These are phyloP conservation scores for Lupinus albus DNA, from an alignment of 306 rosid species.

Conservation along the genomic window DNA sequence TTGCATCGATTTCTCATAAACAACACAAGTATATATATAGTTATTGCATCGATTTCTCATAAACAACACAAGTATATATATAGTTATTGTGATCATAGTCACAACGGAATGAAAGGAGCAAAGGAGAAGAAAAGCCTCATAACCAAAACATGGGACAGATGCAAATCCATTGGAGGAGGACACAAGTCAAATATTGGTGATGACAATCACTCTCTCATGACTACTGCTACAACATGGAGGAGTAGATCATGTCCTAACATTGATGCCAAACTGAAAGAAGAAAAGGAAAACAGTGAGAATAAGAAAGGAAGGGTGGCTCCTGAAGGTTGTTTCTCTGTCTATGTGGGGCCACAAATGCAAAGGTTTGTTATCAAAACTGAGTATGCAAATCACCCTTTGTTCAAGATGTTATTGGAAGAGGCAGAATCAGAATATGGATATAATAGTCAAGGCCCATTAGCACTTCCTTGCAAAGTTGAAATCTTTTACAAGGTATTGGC, in stretches of 20 bases:
- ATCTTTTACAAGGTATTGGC: slow-evolving; percentile 61
- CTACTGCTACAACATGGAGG: slow-evolving; percentile 39
- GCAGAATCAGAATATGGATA: slow-evolving; percentile 86
- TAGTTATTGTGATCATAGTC: no score
- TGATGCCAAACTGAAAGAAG: no score
- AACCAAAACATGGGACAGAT: slow-evolving; percentile 76
- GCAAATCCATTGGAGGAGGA: no score
- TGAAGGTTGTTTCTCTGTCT: slow-evolving; percentile 78
- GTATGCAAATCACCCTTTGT: slow-evolving; percentile 73
- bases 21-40: no score
- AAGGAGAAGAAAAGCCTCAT: slow-evolving; percentile 60
- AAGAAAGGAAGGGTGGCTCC: slow-evolving; percentile 48
- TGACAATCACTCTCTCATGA: background rate
- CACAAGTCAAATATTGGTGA: slow-evolving; percentile 5
- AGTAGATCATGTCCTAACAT: slow-evolving; percentile 58
- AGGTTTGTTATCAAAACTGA: slow-evolving; percentile 70
- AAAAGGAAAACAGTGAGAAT: no score
- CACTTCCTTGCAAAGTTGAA: slow-evolving; percentile 75
- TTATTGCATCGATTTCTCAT: no score
- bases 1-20: no score
- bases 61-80: background rate
- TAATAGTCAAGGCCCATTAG: slow-evolving; percentile 68
- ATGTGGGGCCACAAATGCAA: slow-evolving; percentile 72
- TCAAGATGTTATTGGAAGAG: slow-evolving; percentile 77
- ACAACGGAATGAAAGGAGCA: background rate